A percentile compares a stretch with the other conserved stretches of the same genome.
Conservation (phyloP, 768 basidiomycete genomes). For the Panaeolus papilionaceus region DNA sequence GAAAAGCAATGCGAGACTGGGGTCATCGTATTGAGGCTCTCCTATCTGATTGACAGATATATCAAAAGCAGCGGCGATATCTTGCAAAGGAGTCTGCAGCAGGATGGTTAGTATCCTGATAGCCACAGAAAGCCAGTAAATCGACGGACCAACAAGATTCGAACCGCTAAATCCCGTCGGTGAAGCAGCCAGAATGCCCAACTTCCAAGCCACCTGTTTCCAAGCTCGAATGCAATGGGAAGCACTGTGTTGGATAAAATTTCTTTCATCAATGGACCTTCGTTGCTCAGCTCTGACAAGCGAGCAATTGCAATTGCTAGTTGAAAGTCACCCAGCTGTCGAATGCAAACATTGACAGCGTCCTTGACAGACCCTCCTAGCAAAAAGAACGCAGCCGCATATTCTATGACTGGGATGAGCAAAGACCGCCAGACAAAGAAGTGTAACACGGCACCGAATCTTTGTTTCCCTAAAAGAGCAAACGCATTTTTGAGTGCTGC, state of each 20-base stretch:
- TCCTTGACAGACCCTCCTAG: slow-evolving; percentile 89
- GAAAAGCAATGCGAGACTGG: slow-evolving; percentile 89
- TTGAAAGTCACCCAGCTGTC: slow-evolving; percentile 89
- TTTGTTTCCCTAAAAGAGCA: slow-evolving; percentile 86
- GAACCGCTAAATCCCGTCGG: slow-evolving; percentile 87
- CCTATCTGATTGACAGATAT: slow-evolving; percentile 70
- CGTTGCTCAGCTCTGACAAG: slow-evolving; percentile 80
- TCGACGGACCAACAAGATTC: slow-evolving; percentile 79
- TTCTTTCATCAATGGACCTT: slow-evolving; percentile 75
- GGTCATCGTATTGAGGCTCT: slow-evolving; percentile 92
- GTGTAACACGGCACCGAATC: slow-evolving; percentile 67
- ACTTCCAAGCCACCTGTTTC: slow-evolving; percentile 92
- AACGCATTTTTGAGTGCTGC: slow-evolving; percentile 98
- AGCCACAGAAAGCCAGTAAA: neutral
- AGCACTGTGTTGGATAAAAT: slow-evolving; percentile 80
- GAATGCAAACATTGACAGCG: slow-evolving; percentile 89
- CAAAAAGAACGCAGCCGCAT: slow-evolving; percentile 98
- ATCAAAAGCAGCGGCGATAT: slow-evolving; percentile 65
- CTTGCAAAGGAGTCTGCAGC: slow-evolving; percentile 74
- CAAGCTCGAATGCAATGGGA: slow-evolving; percentile 83
- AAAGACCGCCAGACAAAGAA: neutral
- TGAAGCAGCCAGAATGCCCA: slow-evolving; percentile 98
- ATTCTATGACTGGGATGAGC: slow-evolving; percentile 58
- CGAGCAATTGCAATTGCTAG: slow-evolving; percentile 89
- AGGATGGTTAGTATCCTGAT: neutral